Evolutionary conservation across 306 rosid species (phyloP).

Genomic region (Gillenia trifoliata): DNA sequence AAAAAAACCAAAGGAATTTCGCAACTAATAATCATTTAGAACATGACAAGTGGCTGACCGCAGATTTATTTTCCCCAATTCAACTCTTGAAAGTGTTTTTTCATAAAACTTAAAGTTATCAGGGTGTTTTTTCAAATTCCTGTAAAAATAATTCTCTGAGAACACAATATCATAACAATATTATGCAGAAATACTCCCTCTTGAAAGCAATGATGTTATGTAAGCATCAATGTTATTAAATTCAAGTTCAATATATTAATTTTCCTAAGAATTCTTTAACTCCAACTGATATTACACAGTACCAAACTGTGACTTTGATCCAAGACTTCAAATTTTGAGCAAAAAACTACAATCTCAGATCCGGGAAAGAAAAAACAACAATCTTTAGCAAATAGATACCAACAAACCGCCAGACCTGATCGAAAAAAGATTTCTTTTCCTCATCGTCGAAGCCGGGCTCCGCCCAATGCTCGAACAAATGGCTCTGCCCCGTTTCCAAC

Average conservation of each 20-base stretch:
- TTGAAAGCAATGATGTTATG: neutral
- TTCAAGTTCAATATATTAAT: too few relatives aligned
- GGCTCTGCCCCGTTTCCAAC: conserved; percentile 59
- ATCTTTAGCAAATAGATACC: neutral
- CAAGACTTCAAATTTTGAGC: neutral
- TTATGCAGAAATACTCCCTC: neutral
- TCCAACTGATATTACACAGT: neutral
- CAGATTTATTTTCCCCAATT: too few relatives aligned
- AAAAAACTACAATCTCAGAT: conserved; percentile 6
- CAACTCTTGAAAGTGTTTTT: too few relatives aligned
- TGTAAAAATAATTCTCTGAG: neutral
- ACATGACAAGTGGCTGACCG: too few relatives aligned
- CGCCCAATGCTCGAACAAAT: conserved; percentile 72
- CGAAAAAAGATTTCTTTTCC: conserved; percentile 66
- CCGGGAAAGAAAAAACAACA: neutral
- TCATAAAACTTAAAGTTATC: too few relatives aligned
- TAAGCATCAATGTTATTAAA: too few relatives aligned
- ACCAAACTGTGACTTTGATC: neutral
- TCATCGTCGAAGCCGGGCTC: conserved; percentile 69
- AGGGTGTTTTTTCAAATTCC: too few relatives aligned
- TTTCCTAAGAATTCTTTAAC: too few relatives aligned
- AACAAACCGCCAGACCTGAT: conserved; percentile 43
- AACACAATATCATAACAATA: neutral
- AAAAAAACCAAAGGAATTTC: too few relatives aligned
- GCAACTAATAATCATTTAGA: too few relatives aligned